Conservation (phyloP, 2,329 filamentous ascomycete species). For the Albophoma yamanashiensis region DNA sequence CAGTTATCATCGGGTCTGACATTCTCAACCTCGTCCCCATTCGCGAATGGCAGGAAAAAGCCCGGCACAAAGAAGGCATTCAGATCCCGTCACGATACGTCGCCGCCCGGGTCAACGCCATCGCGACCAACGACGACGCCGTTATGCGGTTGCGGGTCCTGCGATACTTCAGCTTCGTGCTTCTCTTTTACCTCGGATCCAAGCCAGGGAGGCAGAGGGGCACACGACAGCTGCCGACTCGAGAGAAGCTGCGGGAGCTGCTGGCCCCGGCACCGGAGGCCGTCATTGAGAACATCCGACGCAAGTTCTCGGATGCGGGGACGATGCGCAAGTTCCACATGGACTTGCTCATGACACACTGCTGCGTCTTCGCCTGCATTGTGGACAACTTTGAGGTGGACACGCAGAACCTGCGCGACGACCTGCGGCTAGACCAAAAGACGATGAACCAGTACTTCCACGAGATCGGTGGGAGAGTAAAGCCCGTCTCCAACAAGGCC, state of each 20-base stretch:
- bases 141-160: slow-evolving; percentile 45
- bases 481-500: slow-evolving; percentile 48
- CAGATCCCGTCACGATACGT: slow-evolving; percentile 52
- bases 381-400: slow-evolving; percentile 67
- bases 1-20: slow-evolving; percentile 55
- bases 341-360: slow-evolving; percentile 63
- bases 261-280: slow-evolving; percentile 48
- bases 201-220: slow-evolving; percentile 35
- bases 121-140: slow-evolving; percentile 42
- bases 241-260: slow-evolving; percentile 49
- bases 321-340: slow-evolving; percentile 61
- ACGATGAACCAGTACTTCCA: slow-evolving; percentile 61
- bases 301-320: slow-evolving; percentile 55
- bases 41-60: slow-evolving; percentile 62
- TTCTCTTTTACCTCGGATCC: slow-evolving; percentile 39
- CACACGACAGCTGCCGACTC: slow-evolving; percentile 41
- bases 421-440: slow-evolving; percentile 61
- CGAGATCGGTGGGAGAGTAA: slow-evolving; percentile 64
- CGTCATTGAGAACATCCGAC: slow-evolving; percentile 55
- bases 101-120: slow-evolving; percentile 45
- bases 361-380: slow-evolving; percentile 59
- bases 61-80: slow-evolving; percentile 47
- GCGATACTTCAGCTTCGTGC: slow-evolving; percentile 47
- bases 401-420: slow-evolving; percentile 57
- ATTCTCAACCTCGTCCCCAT: slow-evolving; percentile 58